Base-by-base conservation (phyloP, 768 basidiomycete species). In the Boletus eberwhitei region DNA sequence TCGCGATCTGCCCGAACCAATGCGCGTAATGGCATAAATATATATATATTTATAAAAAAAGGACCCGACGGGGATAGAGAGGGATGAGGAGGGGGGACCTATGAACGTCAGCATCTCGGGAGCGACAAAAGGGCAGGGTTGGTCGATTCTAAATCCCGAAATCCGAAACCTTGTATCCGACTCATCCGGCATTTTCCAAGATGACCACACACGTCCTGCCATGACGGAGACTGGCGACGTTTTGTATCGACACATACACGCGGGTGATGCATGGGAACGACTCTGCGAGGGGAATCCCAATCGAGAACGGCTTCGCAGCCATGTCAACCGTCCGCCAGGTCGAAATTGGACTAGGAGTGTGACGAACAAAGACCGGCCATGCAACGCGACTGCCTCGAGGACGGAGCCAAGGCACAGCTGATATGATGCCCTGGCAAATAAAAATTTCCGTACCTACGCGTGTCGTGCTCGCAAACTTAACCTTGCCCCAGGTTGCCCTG, bases 301-400 rank as follows among this genome's bases (percentile, higher is more conserved):
- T 62, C 40, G 37, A 37, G 52, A 53, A 41, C 24, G 39, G 40
- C 51, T 56, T 53, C 55, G 39, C 40, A 53, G 53, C 41, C 53
- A 52, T 54, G 50, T 40, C 45, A 50, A n/a, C 42, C n/a, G 22
- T 50, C 61, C 59, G 52, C 50, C 36, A 59, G 48, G 54, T 55
- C 32, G 60, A 58, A 46, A 54, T 44, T 47, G 34, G 42, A 31
- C 26, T 11, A 48, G 29, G 52, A 66, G 53, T 49, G 61, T 64
- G 64, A 64, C 32, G 36, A 38, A 51, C 40, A 53, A 58, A 49
- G 31, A 53, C 54, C 21, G 41, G 54, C 46, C 49, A 53, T 62
- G 60, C 69, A 71, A 70, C 60, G 66, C 60, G 64, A 64, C 56
- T 61, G 60, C 69, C 69, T 70, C 68, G 71, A 70, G 69, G 69